Conservation (phyloP, 108 stramenopile genomes). For the Cylindrotheca closterium region DNA sequence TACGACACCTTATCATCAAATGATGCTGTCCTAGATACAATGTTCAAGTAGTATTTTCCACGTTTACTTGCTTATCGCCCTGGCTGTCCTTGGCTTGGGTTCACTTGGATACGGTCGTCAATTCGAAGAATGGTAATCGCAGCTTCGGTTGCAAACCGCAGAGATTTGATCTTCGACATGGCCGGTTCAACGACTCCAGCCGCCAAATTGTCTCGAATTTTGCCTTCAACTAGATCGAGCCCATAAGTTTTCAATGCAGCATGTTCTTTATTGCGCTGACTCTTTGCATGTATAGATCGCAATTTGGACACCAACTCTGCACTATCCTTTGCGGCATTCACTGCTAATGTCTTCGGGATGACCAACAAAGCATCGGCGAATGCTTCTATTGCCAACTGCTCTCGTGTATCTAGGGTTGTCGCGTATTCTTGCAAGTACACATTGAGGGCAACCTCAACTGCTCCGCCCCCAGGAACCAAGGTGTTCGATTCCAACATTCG, state of each 20-base stretch:
- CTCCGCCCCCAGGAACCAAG: slow-evolving; percentile 98
- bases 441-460: slow-evolving; percentile 94
- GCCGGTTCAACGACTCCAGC: slow-evolving; percentile 99
- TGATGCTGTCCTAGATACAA: too few species aligned
- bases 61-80: too few species aligned
- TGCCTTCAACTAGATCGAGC: slow-evolving; percentile 87
- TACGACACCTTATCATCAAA: too few species aligned
- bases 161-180: slow-evolving; percentile 98
- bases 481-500: slow-evolving; percentile 97
- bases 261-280: slow-evolving; percentile 43
- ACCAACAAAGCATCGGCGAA: slow-evolving; percentile 98
- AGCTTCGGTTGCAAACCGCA: slow-evolving; percentile 98
- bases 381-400: slow-evolving; percentile 98
- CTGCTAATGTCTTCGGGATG: slow-evolving; percentile 97
- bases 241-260: slow-evolving; percentile 78
- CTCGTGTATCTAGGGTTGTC: slow-evolving; percentile 88
- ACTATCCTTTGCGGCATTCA: slow-evolving; percentile 99
- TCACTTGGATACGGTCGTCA: slow-evolving; percentile 87
- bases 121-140: slow-evolving; percentile 99
- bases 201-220: slow-evolving; percentile 88
- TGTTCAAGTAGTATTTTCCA: too few species aligned
- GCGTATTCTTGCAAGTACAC: slow-evolving; percentile 96
- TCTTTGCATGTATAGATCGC: slow-evolving; percentile 88
- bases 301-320: slow-evolving; percentile 97
- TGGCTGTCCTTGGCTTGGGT: slow-evolving; percentile 14